Base-by-base conservation (phyloP, 768 basidiomycete species). In the Phaffia australis region DNA sequence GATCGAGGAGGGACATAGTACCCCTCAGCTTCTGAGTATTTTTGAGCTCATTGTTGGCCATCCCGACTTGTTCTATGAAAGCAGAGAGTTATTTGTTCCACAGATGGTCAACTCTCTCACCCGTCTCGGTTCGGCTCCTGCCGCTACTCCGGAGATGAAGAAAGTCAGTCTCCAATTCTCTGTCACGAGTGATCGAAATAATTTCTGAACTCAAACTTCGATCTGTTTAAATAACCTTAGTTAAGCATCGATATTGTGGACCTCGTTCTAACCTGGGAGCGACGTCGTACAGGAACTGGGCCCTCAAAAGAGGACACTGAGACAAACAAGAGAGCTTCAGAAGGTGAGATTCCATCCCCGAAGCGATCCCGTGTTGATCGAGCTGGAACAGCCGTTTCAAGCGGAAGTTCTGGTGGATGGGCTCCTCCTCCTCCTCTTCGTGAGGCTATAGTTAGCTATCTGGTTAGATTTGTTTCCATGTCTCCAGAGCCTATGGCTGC, bases 11-110 rank as follows among this genome's bases (percentile, higher is more conserved):
- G 87, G 87, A 2, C 82, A 83, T 60, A 81, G 82, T 30, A 77
- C 75, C 51, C 80, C 82, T 56, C 83, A 92, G 68, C 79, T 84
- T 2, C 84, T 87, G 68, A 81, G 82, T 69, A 87, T 97, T 60
- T 99, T 95, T 74, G 87, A 93, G 69, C 83, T 99, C 63, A 86
- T 99, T 65, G 86, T 90, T 69, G 87, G 90, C 68, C 91, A 97
- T 68, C 84, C 88, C 0, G 83, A 89, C 61, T 80, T 95, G 11
- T 99, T 97, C 78, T 98, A 87, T 79, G 86, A 89, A 51, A 89
- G 91, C 65, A 87, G 95, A 51, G 87, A 89, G 3, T 79, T 95
- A 11, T 98, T 97, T 77, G 83, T 97, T 18, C 87, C 91, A 0
- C 88, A 92, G 73, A 92, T 99, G 79, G 88, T 93, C 50, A 87